phyloP scores from a whole-genome alignment of 2,329 filamentous ascomycete genomes.

The Sporothrix luriei region DNA sequence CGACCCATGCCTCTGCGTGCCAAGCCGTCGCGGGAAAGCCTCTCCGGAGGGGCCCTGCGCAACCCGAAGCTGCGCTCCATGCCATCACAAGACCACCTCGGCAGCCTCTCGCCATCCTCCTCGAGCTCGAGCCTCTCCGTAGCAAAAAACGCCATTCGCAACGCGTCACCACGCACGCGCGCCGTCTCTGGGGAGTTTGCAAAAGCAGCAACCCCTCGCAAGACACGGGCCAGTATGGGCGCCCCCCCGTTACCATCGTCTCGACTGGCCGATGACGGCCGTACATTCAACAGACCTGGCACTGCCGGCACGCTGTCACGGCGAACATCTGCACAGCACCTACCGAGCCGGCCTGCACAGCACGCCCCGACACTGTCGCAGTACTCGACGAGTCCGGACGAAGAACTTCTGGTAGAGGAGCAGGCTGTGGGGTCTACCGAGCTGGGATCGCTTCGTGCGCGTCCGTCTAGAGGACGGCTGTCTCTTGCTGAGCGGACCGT shows the following conservation, averaged over 20 bases:
- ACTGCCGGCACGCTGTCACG: constrained; percentile 31
- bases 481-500: constrained; percentile 83
- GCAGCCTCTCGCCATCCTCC: constrained; percentile 20
- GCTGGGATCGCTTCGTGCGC: constrained; percentile 4
- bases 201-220: constrained; percentile 10
- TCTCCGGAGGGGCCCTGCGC: constrained; percentile 42
- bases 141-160: constrained; percentile 22
- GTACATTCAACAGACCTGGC: constrained; percentile 31
- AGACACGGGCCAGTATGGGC: constrained; percentile 13
- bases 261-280: constrained; percentile 25
- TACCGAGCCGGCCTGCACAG: constrained; percentile 26
- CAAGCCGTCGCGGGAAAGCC: constrained; percentile 36
- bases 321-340: constrained; percentile 32
- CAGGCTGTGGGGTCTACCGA: neutral
- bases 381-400: constrained; percentile 17
- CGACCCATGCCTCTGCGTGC: constrained; percentile 33
- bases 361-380: constrained; percentile 26
- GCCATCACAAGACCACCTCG: constrained; percentile 48
- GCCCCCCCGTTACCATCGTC: constrained; percentile 1
- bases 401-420: neutral
- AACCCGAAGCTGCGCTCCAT: constrained; percentile 48
- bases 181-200: constrained; percentile 36
- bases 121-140: constrained; percentile 25
- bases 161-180: constrained; percentile 32
- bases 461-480: constrained; percentile 44